Evolutionary conservation across 495 filamentous ascomycete species (phyloP).

Genomic region (Hypoxylon trugodes): DNA sequence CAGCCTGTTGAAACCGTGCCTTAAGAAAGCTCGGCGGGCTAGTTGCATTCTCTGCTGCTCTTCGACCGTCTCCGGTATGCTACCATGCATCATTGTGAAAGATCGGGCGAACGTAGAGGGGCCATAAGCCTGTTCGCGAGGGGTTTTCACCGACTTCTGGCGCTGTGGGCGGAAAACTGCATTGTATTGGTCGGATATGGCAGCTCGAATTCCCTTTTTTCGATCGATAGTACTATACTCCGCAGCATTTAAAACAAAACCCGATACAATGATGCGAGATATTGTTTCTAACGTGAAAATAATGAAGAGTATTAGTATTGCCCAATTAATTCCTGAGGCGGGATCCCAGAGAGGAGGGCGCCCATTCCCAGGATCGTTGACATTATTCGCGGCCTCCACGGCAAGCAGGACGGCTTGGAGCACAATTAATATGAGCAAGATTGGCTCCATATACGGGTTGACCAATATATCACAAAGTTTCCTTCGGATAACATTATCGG

Average conservation of each 20-base stretch:
- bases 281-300: constrained; percentile 90
- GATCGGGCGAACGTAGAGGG: constrained; percentile 81
- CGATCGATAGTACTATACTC: constrained; percentile 85
- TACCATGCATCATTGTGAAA: constrained; percentile 78
- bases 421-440: constrained; percentile 87
- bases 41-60: constrained; percentile 85
- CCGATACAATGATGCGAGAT: constrained; percentile 87
- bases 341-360: constrained; percentile 68
- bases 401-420: constrained; percentile 87
- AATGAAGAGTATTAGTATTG: constrained; percentile 81
- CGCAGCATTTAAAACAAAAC: constrained; percentile 83
- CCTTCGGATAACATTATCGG: constrained; percentile 76
- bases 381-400: constrained; percentile 77
- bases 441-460: constrained; percentile 84
- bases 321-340: constrained; percentile 74
- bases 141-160: constrained; percentile 67
- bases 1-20: constrained; percentile 93
- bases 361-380: constrained; percentile 62
- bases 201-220: constrained; percentile 73
- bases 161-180: constrained; percentile 81
- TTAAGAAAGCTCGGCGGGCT: constrained; percentile 89
- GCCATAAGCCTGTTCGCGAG: constrained; percentile 49
- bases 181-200: constrained; percentile 76
- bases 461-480: constrained; percentile 88
- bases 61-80: constrained; percentile 67